These are phyloP conservation scores for Oenanthe javanica DNA, from an alignment of 140 eudicot species.

Conservation along the genomic window DNA sequence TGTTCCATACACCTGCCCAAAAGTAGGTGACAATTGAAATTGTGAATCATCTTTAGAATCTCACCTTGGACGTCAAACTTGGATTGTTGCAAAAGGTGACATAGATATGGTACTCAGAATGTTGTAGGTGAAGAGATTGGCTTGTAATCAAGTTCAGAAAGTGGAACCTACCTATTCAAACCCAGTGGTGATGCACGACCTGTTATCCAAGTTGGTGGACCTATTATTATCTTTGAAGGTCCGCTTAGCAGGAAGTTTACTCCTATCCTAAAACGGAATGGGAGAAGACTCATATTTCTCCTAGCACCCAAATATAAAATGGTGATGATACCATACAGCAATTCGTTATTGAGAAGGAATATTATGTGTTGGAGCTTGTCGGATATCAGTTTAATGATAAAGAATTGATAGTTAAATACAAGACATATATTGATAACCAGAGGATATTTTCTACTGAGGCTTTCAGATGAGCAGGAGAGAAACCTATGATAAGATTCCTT, in stretches of 20 bases:
- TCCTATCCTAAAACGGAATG: slow-evolving; percentile 66
- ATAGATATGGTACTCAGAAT: slow-evolving; percentile 35
- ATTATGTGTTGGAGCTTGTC: slow-evolving; percentile 77
- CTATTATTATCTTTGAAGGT: slow-evolving; percentile 62
- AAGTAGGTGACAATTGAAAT: slow-evolving; percentile 56
- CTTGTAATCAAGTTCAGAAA: slow-evolving; percentile 76
- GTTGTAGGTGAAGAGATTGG: slow-evolving; percentile 65
- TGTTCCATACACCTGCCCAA: slow-evolving; percentile 61
- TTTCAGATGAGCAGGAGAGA: slow-evolving; percentile 96
- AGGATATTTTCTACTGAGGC: slow-evolving; percentile 78
- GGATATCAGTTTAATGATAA: slow-evolving; percentile 55
- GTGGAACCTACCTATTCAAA: slow-evolving; percentile 89
- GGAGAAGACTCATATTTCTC: slow-evolving; percentile 60
- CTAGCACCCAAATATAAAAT: slow-evolving; percentile 64
- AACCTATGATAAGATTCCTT: slow-evolving; percentile 85
- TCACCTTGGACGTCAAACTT: slow-evolving; percentile 42
- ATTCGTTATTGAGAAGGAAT: slow-evolving; percentile 71
- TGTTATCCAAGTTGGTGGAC: slow-evolving; percentile 40
- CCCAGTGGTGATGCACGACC: slow-evolving; percentile 75
- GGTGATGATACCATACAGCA: slow-evolving; percentile 62
- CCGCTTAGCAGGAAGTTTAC: slow-evolving; percentile 65
- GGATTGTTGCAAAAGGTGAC: slow-evolving; percentile 67
- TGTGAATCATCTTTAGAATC: slow-evolving; percentile 48
- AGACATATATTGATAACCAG: slow-evolving; percentile 62
- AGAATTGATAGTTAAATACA: slow-evolving; percentile 79